Percentiles rank a stretch among this genome's conserved stretches.
Evolutionary conservation across 177 flowering plant genomes (phyloP).

Genomic region (Tripterygium wilfordii): DNA sequence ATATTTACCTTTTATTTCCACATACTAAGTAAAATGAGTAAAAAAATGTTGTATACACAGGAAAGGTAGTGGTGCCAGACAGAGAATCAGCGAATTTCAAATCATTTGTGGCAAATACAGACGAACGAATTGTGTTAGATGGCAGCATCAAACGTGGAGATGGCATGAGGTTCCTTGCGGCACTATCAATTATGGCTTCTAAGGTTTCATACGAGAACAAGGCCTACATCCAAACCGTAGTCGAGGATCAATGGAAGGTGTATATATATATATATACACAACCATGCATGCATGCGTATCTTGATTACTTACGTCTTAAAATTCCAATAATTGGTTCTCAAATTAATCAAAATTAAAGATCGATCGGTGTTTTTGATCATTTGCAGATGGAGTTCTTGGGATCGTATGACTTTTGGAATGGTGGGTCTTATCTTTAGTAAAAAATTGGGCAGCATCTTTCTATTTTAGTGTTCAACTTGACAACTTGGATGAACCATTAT

Average conservation of each 20-base stretch:
- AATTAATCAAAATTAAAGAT: too few relatives aligned
- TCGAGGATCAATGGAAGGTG: slow-evolving; percentile 53
- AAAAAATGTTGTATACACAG: slow-evolving; percentile 8
- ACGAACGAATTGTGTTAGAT: slow-evolving; percentile 37
- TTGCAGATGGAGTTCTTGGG: slow-evolving; percentile 63
- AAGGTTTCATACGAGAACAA: slow-evolving; percentile 47
- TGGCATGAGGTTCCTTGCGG: slow-evolving; percentile 25
- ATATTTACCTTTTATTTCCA: too few relatives aligned
- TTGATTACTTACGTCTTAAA: too few relatives aligned
- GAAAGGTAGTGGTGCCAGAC: slow-evolving; percentile 28
- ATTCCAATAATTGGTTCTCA: too few relatives aligned
- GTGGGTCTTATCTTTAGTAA: too few relatives aligned
- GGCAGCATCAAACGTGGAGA: slow-evolving; percentile 29
- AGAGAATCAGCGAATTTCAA: slow-evolving; percentile 18
- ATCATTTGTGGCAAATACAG: slow-evolving; percentile 32
- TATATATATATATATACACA: not conserved
- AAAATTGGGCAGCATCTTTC: too few relatives aligned
- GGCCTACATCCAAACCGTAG: slow-evolving; percentile 25
- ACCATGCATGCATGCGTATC: too few relatives aligned
- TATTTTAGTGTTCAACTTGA: too few relatives aligned
- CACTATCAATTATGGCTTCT: slow-evolving; percentile 49
- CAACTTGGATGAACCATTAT: too few relatives aligned
- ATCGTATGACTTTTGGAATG: slow-evolving; percentile 47
- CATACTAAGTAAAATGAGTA: too few relatives aligned
- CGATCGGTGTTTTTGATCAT: too few relatives aligned